Evolutionary conservation across 805 yeast species (phyloP), one percentile per base, ranked within the genome.

Genomic region (Brettanomyces sp.): DNA sequence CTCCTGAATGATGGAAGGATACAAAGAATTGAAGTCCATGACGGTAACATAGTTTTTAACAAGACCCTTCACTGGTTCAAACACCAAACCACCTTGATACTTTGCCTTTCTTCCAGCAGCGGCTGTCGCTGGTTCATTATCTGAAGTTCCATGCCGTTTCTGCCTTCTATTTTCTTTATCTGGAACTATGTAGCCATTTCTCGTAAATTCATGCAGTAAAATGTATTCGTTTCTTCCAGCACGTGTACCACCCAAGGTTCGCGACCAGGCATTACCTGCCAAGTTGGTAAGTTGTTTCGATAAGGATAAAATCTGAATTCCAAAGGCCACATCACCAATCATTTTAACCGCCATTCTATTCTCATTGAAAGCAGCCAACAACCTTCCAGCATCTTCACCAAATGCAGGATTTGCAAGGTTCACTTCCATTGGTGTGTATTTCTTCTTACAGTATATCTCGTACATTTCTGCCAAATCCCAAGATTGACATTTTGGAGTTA

Each of bases 211-310:
- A 63, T 93, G 99, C 46, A 93, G 67, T 63, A 93, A 70, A 73
- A 93, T 86, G 60, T 69, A 93, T 63, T 93, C 98, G 65, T 91
- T 91, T 67, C 99, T 77, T 56, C 95, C 97, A 8, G 96, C 95
- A 56, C 99, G 76, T 0, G 97, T 88, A 65, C 99, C 99, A 44
- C 88, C 82, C 43, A 93, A 70, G 1, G 99, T 93, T 51, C 87
- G 89, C 1, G 95, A 77, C 99, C 99, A 93, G 0, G 96, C 91
- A 62, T 93, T 93, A 56, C 99, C 99, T 1, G 98, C 97, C 50
- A 93, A 71, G 53, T 83, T 85, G 1, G 99, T 93, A 57, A 93
- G 71, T 58, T 90, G 96, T 55, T 87, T 87, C 0, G 98, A 85
- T 45, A 93, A 70, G 2, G 97, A 87, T 45, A 93, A 66, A 48